These are phyloP conservation scores for Drosera capensis DNA, from an alignment of 148 eudicot genomes.

Conservation along the genomic window DNA sequence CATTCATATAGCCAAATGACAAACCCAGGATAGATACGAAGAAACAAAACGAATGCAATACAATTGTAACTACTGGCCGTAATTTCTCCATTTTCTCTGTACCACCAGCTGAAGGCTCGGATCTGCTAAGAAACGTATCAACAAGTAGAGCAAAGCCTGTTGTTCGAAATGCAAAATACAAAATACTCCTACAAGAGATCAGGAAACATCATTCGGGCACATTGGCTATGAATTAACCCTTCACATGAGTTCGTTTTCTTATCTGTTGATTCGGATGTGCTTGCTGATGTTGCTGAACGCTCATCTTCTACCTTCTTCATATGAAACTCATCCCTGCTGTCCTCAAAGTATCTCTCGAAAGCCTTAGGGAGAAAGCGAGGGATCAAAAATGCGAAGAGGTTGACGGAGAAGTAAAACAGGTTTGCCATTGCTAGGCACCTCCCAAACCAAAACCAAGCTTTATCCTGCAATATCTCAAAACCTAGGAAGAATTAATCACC, in stretches of 20 bases:
- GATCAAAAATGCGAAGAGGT: slow-evolving; percentile 52
- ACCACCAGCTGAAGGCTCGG: no score
- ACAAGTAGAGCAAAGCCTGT: no score
- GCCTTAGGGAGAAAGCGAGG: slow-evolving; percentile 72
- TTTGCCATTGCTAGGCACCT: slow-evolving; percentile 38
- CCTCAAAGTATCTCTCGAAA: slow-evolving; percentile 50
- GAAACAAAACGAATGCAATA: neutral
- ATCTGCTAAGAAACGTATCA: no score
- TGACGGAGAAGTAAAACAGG: slow-evolving; percentile 43
- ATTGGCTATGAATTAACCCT: no score
- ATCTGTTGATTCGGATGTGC: slow-evolving; percentile 3
- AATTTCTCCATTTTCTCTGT: no score
- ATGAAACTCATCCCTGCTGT: slow-evolving; percentile 36
- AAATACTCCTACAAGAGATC: no score
- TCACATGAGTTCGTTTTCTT: no score
- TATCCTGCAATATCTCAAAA: slow-evolving; percentile 23
- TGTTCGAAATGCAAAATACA: no score
- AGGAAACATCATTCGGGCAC: no score
- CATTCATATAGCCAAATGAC: neutral
- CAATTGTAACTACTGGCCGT: neutral
- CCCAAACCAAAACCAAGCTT: slow-evolving; percentile 67
- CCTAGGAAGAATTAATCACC: no score
- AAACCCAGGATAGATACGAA: neutral
- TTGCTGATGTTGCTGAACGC: neutral
- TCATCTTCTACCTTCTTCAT: slow-evolving; percentile 2